These are phyloP conservation scores for Ottelia alismoides DNA, from an alignment of 106 monocot genomes.

Conservation along the genomic window DNA sequence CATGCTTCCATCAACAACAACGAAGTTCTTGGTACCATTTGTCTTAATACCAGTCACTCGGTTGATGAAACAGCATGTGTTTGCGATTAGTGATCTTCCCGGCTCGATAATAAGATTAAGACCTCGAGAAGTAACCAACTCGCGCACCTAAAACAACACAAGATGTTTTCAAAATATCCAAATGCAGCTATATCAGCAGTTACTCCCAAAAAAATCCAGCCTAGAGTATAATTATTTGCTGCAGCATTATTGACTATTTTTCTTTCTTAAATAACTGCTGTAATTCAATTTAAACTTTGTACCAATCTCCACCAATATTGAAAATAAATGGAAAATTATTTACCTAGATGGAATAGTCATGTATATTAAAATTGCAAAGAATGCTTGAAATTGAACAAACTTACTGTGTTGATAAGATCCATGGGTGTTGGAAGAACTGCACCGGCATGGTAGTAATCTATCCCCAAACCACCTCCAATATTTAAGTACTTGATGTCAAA, in stretches of 20 bases:
- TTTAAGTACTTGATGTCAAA: constrained; percentile 79
- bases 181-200: too few species aligned
- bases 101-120: constrained; percentile 91
- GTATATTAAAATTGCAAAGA: too few species aligned
- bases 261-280: too few species aligned
- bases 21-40: constrained; percentile 92
- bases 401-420: constrained; percentile 98
- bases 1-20: constrained; percentile 95
- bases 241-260: too few species aligned
- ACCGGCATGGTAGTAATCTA: constrained; percentile 82
- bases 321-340: too few species aligned
- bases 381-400: too few species aligned
- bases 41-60: constrained; percentile 91
- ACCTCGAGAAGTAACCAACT: constrained; percentile 64
- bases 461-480: constrained; percentile 91
- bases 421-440: constrained; percentile 86
- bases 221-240: too few species aligned
- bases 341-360: too few species aligned
- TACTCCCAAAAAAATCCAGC: too few species aligned
- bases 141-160: constrained; percentile 50
- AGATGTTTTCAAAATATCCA: constrained; percentile 1
- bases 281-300: too few species aligned
- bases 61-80: constrained; percentile 96
- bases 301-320: too few species aligned
- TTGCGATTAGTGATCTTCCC: constrained; percentile 92